phyloP scores from a whole-genome alignment of 164 flowering plant species.

The Magnolia officinalis region DNA sequence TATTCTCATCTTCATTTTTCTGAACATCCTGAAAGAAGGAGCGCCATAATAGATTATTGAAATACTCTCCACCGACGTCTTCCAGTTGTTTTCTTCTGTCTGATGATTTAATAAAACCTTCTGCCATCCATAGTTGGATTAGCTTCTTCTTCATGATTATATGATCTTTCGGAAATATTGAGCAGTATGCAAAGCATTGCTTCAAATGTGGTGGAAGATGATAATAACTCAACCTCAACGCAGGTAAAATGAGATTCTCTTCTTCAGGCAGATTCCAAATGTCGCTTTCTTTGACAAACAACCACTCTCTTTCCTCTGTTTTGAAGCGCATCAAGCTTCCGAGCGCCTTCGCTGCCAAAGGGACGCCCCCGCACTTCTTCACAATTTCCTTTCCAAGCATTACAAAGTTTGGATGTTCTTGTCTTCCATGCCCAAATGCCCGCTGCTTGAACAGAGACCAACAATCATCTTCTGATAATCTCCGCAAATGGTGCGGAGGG shows the following conservation, averaged over 20 bases:
- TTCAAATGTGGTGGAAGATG: slow-evolving; percentile 19
- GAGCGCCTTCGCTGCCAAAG: slow-evolving; percentile 15
- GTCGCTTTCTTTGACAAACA: slow-evolving; percentile 6
- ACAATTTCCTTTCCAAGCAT: slow-evolving; percentile 11
- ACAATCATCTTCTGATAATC: slow-evolving; percentile 14
- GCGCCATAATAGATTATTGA: slow-evolving; percentile 2
- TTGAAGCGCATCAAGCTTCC: slow-evolving; percentile 17
- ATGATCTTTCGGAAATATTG: slow-evolving; percentile 18
- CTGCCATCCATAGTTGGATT: slow-evolving; percentile 21
- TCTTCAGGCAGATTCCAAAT: slow-evolving; percentile 6
- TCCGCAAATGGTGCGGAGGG: not conserved
- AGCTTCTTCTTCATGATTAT: slow-evolving; percentile 5
- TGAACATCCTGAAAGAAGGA: slow-evolving; percentile 10
- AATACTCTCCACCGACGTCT: slow-evolving; percentile 4
- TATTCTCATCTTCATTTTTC: slow-evolving; percentile 7
- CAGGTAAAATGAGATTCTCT: slow-evolving; percentile 12
- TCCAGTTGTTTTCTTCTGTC: slow-evolving; percentile 8
- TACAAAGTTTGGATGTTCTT: slow-evolving; percentile 4
- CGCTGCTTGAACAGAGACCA: slow-evolving; percentile 11
- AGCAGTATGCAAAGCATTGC: slow-evolving; percentile 20
- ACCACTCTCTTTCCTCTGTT: slow-evolving; percentile 10
- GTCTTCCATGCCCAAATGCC: slow-evolving; percentile 2
- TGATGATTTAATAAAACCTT: slow-evolving; percentile 9
- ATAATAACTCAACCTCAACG: slow-evolving; percentile 17
- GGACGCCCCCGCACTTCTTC: slow-evolving; percentile 18